Base-by-base conservation (phyloP, 306 rosid species). In the Spatholobus suberectus region DNA sequence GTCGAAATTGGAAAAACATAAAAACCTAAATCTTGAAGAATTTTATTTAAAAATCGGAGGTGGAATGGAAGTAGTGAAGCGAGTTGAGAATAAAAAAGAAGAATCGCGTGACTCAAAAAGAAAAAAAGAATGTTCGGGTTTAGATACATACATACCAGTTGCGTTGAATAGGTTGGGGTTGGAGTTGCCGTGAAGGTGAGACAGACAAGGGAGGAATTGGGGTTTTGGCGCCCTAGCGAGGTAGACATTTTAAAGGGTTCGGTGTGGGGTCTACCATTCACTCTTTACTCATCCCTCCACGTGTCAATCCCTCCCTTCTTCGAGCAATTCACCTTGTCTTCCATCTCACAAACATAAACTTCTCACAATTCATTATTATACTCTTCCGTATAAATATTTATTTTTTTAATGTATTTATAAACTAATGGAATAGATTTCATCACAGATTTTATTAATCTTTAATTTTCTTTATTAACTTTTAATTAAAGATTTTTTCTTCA, bases 221-320 rank as follows among this genome's bases (percentile, higher is more conserved):
- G 74, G 12, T 49, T 35, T 65, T 67, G 55, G 82, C 82, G 54
- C 66, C 51, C 66, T 77, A 41, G 49, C 17, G 41, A 44, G 52
- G 9, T 49, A 58, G 49, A 20, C 66, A 58, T 76, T 83, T 83
- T 84, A 85, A 85, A 85, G 83, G 88, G 77, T 51, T 85, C 67
- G 80, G 66, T 81, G 85, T 85, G 88, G 88, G 88, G 88, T 71
- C 88, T 54, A 85, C 85, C 61, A 5, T 54, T n/a, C 34, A 2
- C 6, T 29, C 44, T 61, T 23, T 17, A 34, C 32, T 4, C 18
- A 14, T n/a, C 9, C 34, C n/a, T 78, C 80, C 88, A 81, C 83
- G 83, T 85, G 20, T 75, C 4, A 1, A 4, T 9, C 12, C 29
- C 10, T 67, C 49, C n/a, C 20, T 21, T 18, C 18, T 18, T 38